Evolutionary conservation across 495 filamentous ascomycete genomes (phyloP).

Genomic region (Cairneyella variabilis): DNA sequence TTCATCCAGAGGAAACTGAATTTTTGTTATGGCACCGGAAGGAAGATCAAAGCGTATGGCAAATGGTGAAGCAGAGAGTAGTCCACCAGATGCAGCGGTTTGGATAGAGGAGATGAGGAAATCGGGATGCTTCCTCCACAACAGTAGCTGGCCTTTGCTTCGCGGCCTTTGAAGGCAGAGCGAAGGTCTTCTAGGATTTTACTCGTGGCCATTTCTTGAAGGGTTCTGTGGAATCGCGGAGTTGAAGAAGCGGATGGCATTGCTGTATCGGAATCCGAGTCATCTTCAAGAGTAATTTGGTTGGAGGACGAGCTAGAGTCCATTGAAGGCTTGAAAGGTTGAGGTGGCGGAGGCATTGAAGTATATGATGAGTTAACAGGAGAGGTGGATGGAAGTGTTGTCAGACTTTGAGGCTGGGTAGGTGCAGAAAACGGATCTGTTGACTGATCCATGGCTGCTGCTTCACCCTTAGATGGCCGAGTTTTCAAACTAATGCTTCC

Average conservation of each 20-base stretch:
- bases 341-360: no score
- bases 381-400: neutral
- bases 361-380: no score
- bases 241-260: neutral
- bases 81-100: no score
- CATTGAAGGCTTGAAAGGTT: no score
- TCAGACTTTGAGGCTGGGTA: neutral
- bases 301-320: no score
- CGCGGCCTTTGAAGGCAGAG: neutral
- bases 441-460: no score
- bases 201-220: neutral
- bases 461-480: no score
- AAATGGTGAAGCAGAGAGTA: neutral
- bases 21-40: neutral
- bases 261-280: neutral
- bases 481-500: no score
- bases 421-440: no score
- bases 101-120: neutral
- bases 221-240: neutral
- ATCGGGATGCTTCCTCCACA: conserved; percentile 6
- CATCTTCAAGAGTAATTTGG: no score
- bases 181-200: conserved; percentile 4
- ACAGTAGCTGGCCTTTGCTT: conserved; percentile 2
- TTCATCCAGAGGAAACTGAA: neutral
- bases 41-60: conserved; percentile 3